These are phyloP conservation scores for Catenaria anguillulae DNA, from an alignment of 371 early-diverging fungal species.

Conservation along the genomic window DNA sequence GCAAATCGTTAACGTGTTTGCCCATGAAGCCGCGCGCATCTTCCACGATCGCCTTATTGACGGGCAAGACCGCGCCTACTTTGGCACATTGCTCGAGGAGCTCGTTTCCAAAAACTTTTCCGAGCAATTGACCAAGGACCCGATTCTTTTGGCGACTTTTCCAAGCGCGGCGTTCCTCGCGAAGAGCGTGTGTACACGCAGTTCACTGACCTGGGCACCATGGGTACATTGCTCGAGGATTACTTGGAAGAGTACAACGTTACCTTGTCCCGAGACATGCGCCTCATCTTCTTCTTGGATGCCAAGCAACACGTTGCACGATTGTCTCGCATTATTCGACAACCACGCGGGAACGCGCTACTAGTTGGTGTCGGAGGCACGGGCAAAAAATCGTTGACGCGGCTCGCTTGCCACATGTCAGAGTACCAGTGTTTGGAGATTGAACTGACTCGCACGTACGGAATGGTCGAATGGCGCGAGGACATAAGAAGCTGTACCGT, in stretches of 20 bases:
- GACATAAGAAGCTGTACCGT: conserved; percentile 32
- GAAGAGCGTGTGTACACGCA: conserved; percentile 31
- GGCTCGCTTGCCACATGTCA: conserved; percentile 39
- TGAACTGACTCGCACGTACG: conserved; percentile 37
- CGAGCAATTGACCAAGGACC: conserved; percentile 6
- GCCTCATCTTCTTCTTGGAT: conserved; percentile 39
- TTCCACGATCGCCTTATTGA: conserved; percentile 43
- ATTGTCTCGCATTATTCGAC: conserved; percentile 36
- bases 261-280: conserved; percentile 31
- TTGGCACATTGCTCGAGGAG: conserved; percentile 20
- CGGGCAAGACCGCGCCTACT: conserved; percentile 22
- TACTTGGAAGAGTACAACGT: conserved; percentile 42
- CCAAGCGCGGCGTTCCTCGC: conserved; percentile 30
- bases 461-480: conserved; percentile 38
- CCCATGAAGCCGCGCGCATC: conserved; percentile 34
- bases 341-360: conserved; percentile 37
- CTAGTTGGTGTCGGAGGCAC: conserved; percentile 40
- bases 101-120: conserved; percentile 5
- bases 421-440: conserved; percentile 40
- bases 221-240: conserved; percentile 34
- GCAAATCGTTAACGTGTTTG: conserved; percentile 29
- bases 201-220: conserved; percentile 27
- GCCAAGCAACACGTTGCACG: conserved; percentile 37
- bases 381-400: conserved; percentile 33
- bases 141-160: conserved; percentile 38